Conservation (phyloP, 352 stramenopile genomes). For the Halophytophthora batemanensis region DNA sequence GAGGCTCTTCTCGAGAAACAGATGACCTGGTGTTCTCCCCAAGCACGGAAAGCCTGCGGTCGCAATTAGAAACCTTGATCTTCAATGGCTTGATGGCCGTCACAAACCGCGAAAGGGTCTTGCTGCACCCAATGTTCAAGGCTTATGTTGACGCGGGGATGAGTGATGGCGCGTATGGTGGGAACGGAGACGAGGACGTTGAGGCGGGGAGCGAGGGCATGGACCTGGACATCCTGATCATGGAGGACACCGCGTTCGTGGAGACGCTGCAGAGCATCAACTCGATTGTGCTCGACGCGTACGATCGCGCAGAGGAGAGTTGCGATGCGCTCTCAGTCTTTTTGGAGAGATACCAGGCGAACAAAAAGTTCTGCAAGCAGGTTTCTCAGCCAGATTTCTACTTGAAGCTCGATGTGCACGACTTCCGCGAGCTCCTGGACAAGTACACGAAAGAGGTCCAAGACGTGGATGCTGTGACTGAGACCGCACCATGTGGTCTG, state of each 20-base stretch:
- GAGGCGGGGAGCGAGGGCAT: conserved; percentile 47
- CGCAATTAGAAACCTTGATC: conserved; percentile 65
- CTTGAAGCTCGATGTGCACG: conserved; percentile 39
- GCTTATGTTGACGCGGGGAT: conserved; percentile 58
- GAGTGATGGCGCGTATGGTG: conserved; percentile 36
- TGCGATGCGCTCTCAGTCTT: conserved; percentile 65
- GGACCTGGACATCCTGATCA: conserved; percentile 78
- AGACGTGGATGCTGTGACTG: conserved; percentile 48
- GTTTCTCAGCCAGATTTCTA: conserved; percentile 28
- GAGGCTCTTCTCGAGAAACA: conserved; percentile 3
- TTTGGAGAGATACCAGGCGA: conserved; percentile 69
- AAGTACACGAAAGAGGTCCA: conserved; percentile 63
- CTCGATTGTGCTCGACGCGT: conserved; percentile 52
- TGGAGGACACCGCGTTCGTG: conserved; percentile 63
- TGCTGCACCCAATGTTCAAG: conserved; percentile 63
- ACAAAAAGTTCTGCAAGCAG: conserved; percentile 53
- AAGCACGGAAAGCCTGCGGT: conserved; percentile 47
- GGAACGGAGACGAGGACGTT: conserved; percentile 37
- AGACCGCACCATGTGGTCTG: conserved; percentile 43
- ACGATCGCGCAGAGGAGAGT: conserved; percentile 46
- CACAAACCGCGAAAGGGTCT: conserved; percentile 58
- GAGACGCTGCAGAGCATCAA: conserved; percentile 55
- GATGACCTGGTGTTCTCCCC: conserved; percentile 53
- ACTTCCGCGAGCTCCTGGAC: conserved; percentile 55
- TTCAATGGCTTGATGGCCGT: conserved; percentile 67